Conservation (phyloP, 805 yeast genomes). For the Sugiyamaella valdiviana region DNA sequence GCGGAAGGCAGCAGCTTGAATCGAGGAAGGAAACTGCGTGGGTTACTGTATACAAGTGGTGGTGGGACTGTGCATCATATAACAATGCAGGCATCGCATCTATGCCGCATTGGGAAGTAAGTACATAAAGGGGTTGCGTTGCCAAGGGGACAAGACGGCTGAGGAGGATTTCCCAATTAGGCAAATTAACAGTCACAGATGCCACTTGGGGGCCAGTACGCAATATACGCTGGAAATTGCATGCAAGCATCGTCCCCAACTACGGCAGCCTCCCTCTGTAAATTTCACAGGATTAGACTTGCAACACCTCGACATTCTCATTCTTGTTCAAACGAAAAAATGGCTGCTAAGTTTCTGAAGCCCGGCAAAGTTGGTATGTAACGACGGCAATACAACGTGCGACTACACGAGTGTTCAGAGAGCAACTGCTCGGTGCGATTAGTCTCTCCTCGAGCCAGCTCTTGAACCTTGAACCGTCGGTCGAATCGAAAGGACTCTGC, state of each 20-base stretch:
- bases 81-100: not conserved
- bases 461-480: too few species aligned
- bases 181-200: not conserved
- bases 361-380: conserved; percentile 97
- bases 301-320: not conserved
- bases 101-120: not conserved
- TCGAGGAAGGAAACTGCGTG: too few species aligned
- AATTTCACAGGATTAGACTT: not conserved
- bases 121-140: not conserved
- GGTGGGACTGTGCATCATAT: not conserved
- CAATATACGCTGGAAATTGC: not conserved
- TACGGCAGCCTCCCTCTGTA: not conserved
- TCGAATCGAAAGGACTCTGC: too few species aligned
- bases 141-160: not conserved
- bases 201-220: too few species aligned
- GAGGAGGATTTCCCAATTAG: not conserved
- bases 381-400: not conserved
- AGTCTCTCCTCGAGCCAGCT: too few species aligned
- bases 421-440: too few species aligned
- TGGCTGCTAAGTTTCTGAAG: conserved; percentile 95
- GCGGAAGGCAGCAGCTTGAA: not conserved
- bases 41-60: not conserved
- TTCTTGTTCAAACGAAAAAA: conserved; percentile 29
- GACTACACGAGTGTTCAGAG: too few species aligned
- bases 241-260: not conserved